These are phyloP conservation scores for Sporothrix pallida DNA, from an alignment of 2,329 filamentous ascomycete genomes.

Conservation along the genomic window DNA sequence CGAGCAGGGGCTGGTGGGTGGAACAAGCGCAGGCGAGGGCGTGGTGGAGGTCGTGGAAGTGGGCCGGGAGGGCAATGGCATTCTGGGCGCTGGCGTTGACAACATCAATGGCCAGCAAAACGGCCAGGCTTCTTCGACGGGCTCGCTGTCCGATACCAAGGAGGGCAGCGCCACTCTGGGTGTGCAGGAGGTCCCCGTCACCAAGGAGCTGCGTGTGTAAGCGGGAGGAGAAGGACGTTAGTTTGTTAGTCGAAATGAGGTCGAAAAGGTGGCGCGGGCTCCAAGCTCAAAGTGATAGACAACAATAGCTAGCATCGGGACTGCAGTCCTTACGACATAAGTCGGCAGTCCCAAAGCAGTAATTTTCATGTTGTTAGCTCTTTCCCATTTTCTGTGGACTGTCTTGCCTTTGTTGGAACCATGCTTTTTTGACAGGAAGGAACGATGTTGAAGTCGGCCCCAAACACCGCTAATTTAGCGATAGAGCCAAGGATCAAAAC, in stretches of 20 bases:
- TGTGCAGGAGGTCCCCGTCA: slow-evolving; percentile 3
- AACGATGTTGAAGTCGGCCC: neutral
- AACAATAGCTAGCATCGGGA: neutral
- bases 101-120: neutral
- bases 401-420: neutral
- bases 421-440: slow-evolving; percentile 12
- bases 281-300: neutral
- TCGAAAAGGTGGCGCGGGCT: too few relatives aligned
- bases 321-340: neutral
- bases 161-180: neutral
- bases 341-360: slow-evolving; percentile 23
- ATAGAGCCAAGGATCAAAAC: neutral
- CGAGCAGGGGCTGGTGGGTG: slow-evolving; percentile 5
- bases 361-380: slow-evolving; percentile 17
- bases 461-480: neutral
- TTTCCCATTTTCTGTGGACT: neutral
- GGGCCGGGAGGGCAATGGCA: slow-evolving; percentile 6
- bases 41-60: slow-evolving; percentile 18
- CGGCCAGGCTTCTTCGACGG: neutral
- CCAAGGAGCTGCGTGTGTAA: slow-evolving; percentile 11
- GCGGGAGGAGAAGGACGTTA: too few relatives aligned
- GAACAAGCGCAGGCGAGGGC: neutral
- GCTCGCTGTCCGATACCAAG: slow-evolving; percentile 23
- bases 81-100: neutral
- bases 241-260: too few relatives aligned